Conservation (phyloP, 768 basidiomycete genomes). For the Gloeophyllum trabeum region DNA sequence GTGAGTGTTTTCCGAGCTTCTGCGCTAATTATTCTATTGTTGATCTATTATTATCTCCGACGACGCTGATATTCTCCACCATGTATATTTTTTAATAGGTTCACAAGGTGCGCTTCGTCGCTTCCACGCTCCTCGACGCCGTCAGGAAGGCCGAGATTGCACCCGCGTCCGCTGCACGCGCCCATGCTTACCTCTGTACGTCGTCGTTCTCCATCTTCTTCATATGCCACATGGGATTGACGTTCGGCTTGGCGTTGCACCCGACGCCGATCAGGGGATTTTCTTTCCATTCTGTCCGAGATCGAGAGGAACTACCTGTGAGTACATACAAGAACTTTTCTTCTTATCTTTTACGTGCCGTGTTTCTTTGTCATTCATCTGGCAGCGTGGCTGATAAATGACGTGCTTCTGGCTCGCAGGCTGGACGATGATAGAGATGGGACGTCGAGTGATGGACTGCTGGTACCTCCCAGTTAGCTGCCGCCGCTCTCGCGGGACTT, state of each 20-base stretch:
- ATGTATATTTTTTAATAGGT: slow-evolving; percentile 49
- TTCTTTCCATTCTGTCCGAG: slow-evolving; percentile 82
- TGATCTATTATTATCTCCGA: no score
- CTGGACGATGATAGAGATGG: slow-evolving; percentile 65
- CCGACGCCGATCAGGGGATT: slow-evolving; percentile 87
- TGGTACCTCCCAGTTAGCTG: no score
- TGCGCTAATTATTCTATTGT: background rate
- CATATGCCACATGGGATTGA: slow-evolving; percentile 5
- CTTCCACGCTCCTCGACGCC: slow-evolving; percentile 79
- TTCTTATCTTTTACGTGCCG: background rate
- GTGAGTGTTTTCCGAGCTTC: slow-evolving; percentile 20
- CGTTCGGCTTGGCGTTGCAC: background rate
- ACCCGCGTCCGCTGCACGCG: slow-evolving; percentile 71
- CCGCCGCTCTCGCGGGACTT: no score
- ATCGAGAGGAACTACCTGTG: slow-evolving; percentile 87
- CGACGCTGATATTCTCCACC: no score
- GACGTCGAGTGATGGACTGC: slow-evolving; percentile 41
- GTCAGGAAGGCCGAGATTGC: slow-evolving; percentile 74
- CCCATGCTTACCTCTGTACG: slow-evolving; percentile 81
- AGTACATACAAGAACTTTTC: no score
- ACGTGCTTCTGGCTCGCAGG: slow-evolving; percentile 18
- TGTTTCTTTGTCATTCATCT: no score
- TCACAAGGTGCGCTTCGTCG: slow-evolving; percentile 89
- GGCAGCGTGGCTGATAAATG: slow-evolving; percentile 1
- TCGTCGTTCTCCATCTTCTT: slow-evolving; percentile 7